Evolutionary conservation across 2,329 filamentous ascomycete genomes (phyloP).

Genomic region (Metarhizium rileyi): DNA sequence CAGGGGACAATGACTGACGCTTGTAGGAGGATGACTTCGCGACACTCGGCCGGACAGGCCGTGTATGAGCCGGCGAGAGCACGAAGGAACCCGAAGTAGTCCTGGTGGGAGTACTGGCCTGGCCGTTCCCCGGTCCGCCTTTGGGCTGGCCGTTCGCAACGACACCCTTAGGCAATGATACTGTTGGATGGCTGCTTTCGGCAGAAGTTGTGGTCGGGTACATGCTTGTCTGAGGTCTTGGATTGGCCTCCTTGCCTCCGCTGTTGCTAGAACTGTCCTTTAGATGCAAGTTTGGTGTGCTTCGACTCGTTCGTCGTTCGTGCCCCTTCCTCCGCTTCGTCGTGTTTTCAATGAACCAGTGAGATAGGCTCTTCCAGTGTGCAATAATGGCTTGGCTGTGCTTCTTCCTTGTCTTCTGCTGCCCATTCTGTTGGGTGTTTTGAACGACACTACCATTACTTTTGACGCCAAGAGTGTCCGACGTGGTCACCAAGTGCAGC

Average conservation of each 20-base stretch:
- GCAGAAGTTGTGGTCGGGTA: slow-evolving; percentile 33
- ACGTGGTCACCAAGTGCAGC: slow-evolving; percentile 70
- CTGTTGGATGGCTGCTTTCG: slow-evolving; percentile 25
- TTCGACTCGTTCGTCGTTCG: slow-evolving; percentile 43
- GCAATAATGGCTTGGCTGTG: slow-evolving; percentile 49
- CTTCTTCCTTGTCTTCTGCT: slow-evolving; percentile 43
- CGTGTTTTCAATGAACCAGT: slow-evolving; percentile 52
- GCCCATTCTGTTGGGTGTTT: slow-evolving; percentile 16
- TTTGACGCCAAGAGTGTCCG: slow-evolving; percentile 34
- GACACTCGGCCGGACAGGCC: slow-evolving; percentile 18
- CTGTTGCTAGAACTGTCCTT: slow-evolving; percentile 36
- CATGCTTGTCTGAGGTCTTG: slow-evolving; percentile 52
- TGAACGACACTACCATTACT: slow-evolving; percentile 13
- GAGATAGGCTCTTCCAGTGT: slow-evolving; percentile 55
- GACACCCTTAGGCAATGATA: slow-evolving; percentile 38
- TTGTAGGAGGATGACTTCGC: slow-evolving; percentile 40
- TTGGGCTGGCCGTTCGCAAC: slow-evolving; percentile 40
- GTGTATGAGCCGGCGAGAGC: slow-evolving; percentile 18
- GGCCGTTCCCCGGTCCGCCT: slow-evolving; percentile 12
- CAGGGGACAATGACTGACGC: slow-evolving; percentile 75
- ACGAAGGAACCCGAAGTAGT: slow-evolving; percentile 13
- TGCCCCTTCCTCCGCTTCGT: slow-evolving; percentile 40
- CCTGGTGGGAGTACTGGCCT: slow-evolving; percentile 11
- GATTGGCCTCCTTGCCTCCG: slow-evolving; percentile 41
- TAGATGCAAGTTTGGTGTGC: slow-evolving; percentile 47